A percentile compares a stretch with the other conserved stretches of the same genome.
Evolutionary conservation across 1,284 basidiomycete species (phyloP).

Genomic region (Ganoderma lingzhi): DNA sequence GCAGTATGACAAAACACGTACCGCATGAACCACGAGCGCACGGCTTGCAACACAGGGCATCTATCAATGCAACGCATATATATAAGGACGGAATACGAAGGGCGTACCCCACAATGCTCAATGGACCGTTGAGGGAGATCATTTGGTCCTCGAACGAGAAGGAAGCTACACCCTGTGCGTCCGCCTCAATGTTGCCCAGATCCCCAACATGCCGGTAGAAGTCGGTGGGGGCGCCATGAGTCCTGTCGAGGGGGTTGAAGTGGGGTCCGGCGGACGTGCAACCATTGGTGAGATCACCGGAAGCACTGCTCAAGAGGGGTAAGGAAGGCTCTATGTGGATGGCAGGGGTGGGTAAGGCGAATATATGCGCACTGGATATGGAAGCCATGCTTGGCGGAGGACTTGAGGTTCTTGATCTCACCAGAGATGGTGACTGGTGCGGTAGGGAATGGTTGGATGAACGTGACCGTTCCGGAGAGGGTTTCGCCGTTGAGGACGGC

Average conservation of each 20-base stretch:
- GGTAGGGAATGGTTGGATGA: conserved; percentile 62
- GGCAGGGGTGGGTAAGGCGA: conserved; percentile 20
- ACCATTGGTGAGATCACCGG: conserved; percentile 72
- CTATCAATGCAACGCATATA: neutral
- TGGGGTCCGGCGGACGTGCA: conserved; percentile 79
- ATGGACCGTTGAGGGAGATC: conserved; percentile 74
- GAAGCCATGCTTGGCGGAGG: conserved; percentile 72
- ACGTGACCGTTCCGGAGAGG: conserved; percentile 71
- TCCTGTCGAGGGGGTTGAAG: conserved; percentile 76
- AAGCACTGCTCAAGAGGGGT: conserved; percentile 52
- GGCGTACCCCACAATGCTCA: conserved; percentile 74
- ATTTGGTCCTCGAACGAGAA: conserved; percentile 67
- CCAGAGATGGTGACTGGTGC: conserved; percentile 71
- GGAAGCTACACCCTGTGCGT: conserved; percentile 63
- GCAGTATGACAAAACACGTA: neutral
- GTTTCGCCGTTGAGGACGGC: conserved; percentile 70
- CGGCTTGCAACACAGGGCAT: conserved; percentile 47
- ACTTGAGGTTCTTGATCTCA: conserved; percentile 66
- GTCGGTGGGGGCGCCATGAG: conserved; percentile 72
- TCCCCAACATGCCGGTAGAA: conserved; percentile 77
- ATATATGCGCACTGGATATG: conserved; percentile 73
- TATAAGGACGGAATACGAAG: neutral
- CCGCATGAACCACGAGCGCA: conserved; percentile 8
- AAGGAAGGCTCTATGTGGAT: neutral
- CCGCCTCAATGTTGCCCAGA: conserved; percentile 76